Conservation (phyloP, 2,329 filamentous ascomycete genomes). For the Curvularia lunata region DNA sequence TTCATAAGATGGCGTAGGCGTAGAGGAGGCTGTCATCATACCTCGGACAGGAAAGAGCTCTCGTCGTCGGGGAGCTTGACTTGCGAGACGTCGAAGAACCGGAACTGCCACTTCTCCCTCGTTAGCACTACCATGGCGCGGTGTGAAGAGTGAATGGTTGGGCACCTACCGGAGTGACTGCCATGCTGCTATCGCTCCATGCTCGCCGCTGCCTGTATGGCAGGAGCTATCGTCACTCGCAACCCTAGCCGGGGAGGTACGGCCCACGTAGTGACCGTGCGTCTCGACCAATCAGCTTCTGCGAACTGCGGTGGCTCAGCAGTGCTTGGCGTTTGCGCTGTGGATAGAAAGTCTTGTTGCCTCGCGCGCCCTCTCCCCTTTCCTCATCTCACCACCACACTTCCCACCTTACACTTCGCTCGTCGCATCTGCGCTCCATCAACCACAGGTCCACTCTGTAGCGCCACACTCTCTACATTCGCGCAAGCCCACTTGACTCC, state of each 20-base stretch:
- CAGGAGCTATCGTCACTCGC: conserved; percentile 33
- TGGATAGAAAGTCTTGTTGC: conserved; percentile 27
- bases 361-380: conserved; percentile 23
- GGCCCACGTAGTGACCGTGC: conserved; percentile 15
- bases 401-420: conserved; percentile 10
- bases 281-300: conserved; percentile 9
- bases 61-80: conserved; percentile 82
- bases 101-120: conserved; percentile 88
- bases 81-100: conserved; percentile 96
- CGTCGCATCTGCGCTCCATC: conserved; percentile 18
- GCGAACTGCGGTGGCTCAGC: conserved; percentile 12
- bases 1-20: conserved; percentile 34
- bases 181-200: conserved; percentile 48
- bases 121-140: conserved; percentile 32
- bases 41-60: conserved; percentile 78
- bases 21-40: conserved; percentile 54
- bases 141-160: background rate
- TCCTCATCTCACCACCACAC: conserved; percentile 19
- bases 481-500: conserved; percentile 21
- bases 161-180: conserved; percentile 50
- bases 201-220: conserved; percentile 20
- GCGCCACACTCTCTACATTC: conserved; percentile 21
- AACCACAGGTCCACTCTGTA: conserved; percentile 12
- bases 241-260: conserved; percentile 26
- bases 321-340: conserved; percentile 12